Evolutionary conservation across 345 rosid genomes (phyloP).

Genomic region (Mercurialis annua): DNA sequence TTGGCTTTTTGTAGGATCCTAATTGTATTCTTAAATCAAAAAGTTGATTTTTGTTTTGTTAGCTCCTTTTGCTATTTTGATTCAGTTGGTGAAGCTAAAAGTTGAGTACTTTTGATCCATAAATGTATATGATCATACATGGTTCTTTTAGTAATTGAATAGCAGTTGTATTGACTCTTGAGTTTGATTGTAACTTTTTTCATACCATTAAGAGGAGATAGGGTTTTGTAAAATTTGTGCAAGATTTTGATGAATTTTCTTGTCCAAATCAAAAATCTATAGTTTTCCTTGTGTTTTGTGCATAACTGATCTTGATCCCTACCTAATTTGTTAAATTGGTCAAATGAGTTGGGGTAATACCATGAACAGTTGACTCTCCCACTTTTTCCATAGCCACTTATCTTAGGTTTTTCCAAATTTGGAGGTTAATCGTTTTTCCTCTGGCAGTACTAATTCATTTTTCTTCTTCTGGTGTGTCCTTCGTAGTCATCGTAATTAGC

Average conservation of each 20-base stretch:
- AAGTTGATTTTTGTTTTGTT: neutral
- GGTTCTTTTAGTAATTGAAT: too few species aligned
- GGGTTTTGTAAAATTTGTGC: neutral
- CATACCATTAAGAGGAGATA: slow-evolving; percentile 1
- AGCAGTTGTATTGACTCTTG: neutral
- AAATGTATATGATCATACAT: too few species aligned
- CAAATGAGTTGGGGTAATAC: neutral
- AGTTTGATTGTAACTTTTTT: neutral
- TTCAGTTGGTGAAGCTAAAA: neutral
- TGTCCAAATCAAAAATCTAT: neutral
- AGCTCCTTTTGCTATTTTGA: neutral
- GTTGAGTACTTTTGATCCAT: neutral
- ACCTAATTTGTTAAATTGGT: neutral
- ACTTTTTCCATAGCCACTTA: neutral
- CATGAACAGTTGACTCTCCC: neutral
- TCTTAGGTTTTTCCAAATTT: neutral
- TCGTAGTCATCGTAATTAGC: neutral
- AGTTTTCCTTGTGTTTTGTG: neutral
- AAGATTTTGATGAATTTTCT: neutral
- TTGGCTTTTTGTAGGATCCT: neutral
- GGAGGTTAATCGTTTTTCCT: neutral
- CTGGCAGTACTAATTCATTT: neutral
- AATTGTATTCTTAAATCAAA: neutral
- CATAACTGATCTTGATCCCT: neutral
- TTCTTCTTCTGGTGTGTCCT: neutral